Evolutionary conservation across 768 basidiomycete genomes (phyloP), one percentile per base, ranked within the genome.

Genomic region (Filobasidium floriforme): DNA sequence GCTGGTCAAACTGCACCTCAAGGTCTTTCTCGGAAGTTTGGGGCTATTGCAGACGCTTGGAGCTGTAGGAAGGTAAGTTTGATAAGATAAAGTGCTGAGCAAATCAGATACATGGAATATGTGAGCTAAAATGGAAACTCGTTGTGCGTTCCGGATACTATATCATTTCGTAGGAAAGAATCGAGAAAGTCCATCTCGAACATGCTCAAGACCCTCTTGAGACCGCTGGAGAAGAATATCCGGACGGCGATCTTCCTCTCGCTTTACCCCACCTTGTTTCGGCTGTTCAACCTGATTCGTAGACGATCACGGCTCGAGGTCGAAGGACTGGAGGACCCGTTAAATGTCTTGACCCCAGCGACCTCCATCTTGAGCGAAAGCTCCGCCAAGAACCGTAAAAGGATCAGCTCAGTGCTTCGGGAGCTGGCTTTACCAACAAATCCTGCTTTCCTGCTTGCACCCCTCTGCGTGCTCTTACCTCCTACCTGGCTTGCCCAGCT

Each of bases 231-330:
- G 5, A 10, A 40, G 14, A 61, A 61, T 24, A 24, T 67, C 66
- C 51, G 60, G 46, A 62, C 61, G 9, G 60, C 66, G 41, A 1
- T 63, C 43, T 67, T 67, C 61, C 46, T 67, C 61, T 57, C 66
- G 12, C 40, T 37, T 28, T 67, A 62, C 29, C 66, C 66, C n/a
- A 40, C 54, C 14, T 22, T 63, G 10, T 67, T 57, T 43, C 29
- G 61, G n/a, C 24, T 59, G 32, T 18, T 59, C 14, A 61, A 54
- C 22, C 37, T 60, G 19, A 32, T 43, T 28, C 46, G 54, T 0
- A 14, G 40, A 37, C 59, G 59, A 24, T n/a, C 29, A 6, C 51
- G 57, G 0, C 26, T 14, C 1, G 43, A 44, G 19, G 3, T 49
- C 18, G 46, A 2, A 22, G 18, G 15, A 5, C 2, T 14, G 14